A percentile compares a stretch with the other conserved stretches of the same genome.
These are phyloP conservation scores for Xylaria intraflava DNA, from an alignment of 495 filamentous ascomycete species.

Conservation along the genomic window DNA sequence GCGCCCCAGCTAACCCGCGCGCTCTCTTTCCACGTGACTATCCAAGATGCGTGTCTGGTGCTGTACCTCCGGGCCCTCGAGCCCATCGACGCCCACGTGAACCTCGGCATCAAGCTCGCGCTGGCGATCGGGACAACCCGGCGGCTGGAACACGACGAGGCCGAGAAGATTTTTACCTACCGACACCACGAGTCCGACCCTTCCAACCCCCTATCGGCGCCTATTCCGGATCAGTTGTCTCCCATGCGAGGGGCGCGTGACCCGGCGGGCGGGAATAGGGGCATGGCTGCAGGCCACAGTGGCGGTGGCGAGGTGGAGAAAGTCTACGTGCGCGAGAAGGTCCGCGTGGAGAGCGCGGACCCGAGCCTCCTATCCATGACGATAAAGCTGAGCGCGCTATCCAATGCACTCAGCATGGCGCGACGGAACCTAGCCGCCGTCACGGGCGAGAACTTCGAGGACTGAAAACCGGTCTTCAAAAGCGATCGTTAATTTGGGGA, in stretches of 20 bases:
- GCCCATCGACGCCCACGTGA: conserved; percentile 43
- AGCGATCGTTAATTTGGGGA: not conserved
- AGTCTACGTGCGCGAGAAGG: conserved; percentile 81
- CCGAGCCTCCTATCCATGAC: conserved; percentile 80
- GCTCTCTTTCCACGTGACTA: conserved; percentile 67
- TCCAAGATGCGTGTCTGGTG: conserved; percentile 71
- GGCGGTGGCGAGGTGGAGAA: conserved; percentile 34
- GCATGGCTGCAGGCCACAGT: not conserved
- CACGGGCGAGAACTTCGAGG: conserved; percentile 56
- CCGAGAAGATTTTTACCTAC: conserved; percentile 61
- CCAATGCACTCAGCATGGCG: conserved; percentile 62
- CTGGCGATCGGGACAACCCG: conserved; percentile 52
- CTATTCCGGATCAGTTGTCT: conserved; percentile 1
- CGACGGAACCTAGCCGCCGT: conserved; percentile 70
- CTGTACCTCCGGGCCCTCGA: conserved; percentile 77
- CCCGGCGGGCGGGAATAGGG: not conserved
- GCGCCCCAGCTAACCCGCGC: conserved; percentile 36
- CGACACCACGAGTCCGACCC: conserved; percentile 18
- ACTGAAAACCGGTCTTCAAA: conserved; percentile 11
- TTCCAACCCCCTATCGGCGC: not conserved
- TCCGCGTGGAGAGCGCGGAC: conserved; percentile 85
- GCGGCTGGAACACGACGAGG: conserved; percentile 73
- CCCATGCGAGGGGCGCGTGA: conserved; percentile 3
- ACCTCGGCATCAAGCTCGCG: conserved; percentile 44
- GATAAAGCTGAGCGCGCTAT: conserved; percentile 78